Evolutionary conservation across 2,329 filamentous ascomycete genomes (phyloP), one percentile per base, ranked within the genome.

Genomic region (Cordyceps cicadae): DNA sequence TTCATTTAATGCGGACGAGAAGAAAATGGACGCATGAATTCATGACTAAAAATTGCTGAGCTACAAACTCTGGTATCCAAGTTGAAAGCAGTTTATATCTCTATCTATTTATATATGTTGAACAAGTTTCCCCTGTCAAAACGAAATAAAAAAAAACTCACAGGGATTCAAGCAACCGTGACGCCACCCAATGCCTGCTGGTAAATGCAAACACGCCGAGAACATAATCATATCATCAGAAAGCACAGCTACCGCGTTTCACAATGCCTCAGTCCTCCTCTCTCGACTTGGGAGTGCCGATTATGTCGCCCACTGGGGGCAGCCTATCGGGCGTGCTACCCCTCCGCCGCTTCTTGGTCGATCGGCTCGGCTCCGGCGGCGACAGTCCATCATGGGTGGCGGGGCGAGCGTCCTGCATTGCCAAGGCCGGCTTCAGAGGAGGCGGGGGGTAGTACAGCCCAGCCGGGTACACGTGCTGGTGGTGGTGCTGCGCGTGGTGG

Each of bases 301-400:
- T 60, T 5, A 60, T 60, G 21, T 60, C 51, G 11, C 58, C 58
- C 2, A 60, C 58, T 1, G 58, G 24, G 1, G 58, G 58, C 5
- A 60, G 29, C 29, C 58, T 48, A 9, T 60, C 58, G 41, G 50
- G 50, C 7, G 58, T 60, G 19, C 34, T 43, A 3, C 45, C 43
- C 21, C 50, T 45, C 21, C 58, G 50, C 17, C 41, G 48, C 50
- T 54, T 60, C 41, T 48, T 60, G 19, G 15, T 11, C 7, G 39
- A 21, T 15, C 32, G 19, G n/a, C 11, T 29, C 19, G 43, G 49
- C 15, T 54, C 50, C 21, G 58, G 50, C 21, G 58, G 50, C 14
- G 57, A 59, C 14, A 24, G 50, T 7, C 50, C 17, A 12, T 51
- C 34, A 17, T 12, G 2, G 15, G 15, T n/a, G 5, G 32, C 5